Conservation (phyloP, 257 asterid genomes). For the Solanum lignicaule region DNA sequence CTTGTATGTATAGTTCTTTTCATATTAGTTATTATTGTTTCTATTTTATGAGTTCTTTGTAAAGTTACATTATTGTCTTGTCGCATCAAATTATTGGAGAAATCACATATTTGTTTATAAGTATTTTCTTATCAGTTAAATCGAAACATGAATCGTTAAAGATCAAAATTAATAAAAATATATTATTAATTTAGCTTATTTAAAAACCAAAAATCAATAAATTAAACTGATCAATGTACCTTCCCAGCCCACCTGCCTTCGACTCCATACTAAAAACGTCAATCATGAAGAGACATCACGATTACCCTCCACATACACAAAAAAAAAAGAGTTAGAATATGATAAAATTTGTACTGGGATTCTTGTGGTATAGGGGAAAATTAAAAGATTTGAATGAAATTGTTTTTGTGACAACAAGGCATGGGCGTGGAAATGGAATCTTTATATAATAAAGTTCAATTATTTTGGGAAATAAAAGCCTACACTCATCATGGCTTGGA, state of each 20-base stretch:
- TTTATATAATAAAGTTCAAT: neutral
- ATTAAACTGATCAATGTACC: no score
- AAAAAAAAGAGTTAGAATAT: no score
- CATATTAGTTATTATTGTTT: no score
- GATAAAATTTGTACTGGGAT: neutral
- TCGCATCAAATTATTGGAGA: neutral
- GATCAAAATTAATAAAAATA: neutral
- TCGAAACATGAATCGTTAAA: fast-evolving
- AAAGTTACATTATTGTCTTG: neutral
- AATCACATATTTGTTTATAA: no score
- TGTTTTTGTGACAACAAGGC: neutral
- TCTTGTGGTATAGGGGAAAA: neutral
- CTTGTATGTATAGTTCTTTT: no score
- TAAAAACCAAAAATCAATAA: no score
- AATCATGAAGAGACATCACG: fast-evolving
- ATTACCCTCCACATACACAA: neutral
- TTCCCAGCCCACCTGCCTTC: no score
- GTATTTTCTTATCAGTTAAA: neutral
- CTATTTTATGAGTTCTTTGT: no score
- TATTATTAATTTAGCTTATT: no score
- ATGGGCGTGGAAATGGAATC: neutral
- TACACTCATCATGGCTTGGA: neutral
- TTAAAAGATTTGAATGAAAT: neutral
- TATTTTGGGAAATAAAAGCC: neutral
- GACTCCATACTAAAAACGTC: neutral